Conservation (phyloP, 495 filamentous ascomycete species). For the Beverwykella pulmonaria region DNA sequence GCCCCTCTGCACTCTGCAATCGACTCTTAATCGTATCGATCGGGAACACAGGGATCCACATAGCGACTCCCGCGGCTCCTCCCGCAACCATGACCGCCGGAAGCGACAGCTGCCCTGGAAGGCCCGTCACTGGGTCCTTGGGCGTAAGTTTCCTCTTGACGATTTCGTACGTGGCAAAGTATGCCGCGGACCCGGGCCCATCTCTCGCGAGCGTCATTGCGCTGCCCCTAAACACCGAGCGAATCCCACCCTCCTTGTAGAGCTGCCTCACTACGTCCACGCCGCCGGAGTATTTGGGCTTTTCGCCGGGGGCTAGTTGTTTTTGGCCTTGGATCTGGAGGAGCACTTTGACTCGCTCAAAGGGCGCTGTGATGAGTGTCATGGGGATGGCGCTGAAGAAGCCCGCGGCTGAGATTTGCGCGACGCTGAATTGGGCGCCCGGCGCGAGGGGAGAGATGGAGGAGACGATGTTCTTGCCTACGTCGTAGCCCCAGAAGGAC, state of each 20-base stretch:
- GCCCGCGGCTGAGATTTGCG: slow-evolving; percentile 86
- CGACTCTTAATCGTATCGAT: slow-evolving; percentile 95
- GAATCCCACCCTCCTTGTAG: slow-evolving; percentile 86
- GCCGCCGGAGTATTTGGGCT: slow-evolving; percentile 88
- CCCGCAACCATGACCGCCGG: slow-evolving; percentile 83
- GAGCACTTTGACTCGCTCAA: slow-evolving; percentile 98
- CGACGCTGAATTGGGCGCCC: slow-evolving; percentile 69
- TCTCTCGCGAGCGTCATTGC: slow-evolving; percentile 91
- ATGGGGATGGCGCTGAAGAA: slow-evolving; percentile 98
- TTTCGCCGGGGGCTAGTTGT: slow-evolving; percentile 78
- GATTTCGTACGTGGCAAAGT: slow-evolving; percentile 96
- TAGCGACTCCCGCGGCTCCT: slow-evolving; percentile 88
- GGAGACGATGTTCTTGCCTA: slow-evolving; percentile 85
- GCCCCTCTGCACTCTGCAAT: slow-evolving; percentile 88
- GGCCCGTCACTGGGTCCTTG: slow-evolving; percentile 73
- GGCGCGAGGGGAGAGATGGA: slow-evolving; percentile 65
- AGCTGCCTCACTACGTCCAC: slow-evolving; percentile 93
- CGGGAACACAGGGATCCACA: slow-evolving; percentile 99
- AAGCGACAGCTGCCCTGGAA: slow-evolving; percentile 73
- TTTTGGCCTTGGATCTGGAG: slow-evolving; percentile 97
- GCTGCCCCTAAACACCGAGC: slow-evolving; percentile 87
- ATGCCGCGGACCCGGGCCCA: slow-evolving; percentile 87
- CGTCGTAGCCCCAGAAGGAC: slow-evolving; percentile 97
- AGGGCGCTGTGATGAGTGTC: slow-evolving; percentile 96
- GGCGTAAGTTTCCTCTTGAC: slow-evolving; percentile 89